Conservation (phyloP, 345 rosid genomes). For the Eucalyptus decipiens region DNA sequence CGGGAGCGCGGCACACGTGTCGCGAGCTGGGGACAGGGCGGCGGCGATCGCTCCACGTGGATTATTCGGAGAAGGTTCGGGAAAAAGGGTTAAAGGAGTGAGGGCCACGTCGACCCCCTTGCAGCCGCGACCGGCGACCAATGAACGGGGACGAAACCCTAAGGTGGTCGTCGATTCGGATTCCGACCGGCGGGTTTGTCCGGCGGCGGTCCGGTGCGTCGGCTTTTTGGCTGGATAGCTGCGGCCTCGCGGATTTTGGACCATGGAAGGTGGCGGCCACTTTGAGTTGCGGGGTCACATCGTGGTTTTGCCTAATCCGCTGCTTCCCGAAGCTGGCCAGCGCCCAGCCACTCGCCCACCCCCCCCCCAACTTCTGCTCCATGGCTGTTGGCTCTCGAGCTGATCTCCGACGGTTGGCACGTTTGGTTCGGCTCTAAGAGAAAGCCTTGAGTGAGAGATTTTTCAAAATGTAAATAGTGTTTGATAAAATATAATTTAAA, state of each 20-base stretch:
- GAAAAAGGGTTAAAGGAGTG: neutral
- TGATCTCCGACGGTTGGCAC: too few relatives aligned
- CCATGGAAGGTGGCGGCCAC: neutral
- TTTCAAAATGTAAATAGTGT: accelerated
- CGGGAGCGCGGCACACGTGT: constrained; percentile 3
- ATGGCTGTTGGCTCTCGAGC: neutral
- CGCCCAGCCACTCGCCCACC: neutral
- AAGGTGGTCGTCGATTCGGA: neutral
- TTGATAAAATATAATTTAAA: too few relatives aligned
- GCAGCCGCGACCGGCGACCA: neutral
- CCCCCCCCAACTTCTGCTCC: neutral
- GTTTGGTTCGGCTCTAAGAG: neutral
- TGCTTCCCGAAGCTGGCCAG: neutral
- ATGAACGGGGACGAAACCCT: neutral
- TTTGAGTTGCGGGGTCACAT: neutral
- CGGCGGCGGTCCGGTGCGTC: neutral
- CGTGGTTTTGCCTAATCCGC: neutral
- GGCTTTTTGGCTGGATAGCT: neutral
- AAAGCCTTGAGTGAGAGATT: neutral
- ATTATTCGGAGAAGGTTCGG: neutral
- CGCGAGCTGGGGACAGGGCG: neutral
- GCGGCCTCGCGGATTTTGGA: neutral
- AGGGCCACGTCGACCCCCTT: neutral
- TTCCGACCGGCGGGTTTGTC: neutral
- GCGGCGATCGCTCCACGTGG: constrained; percentile 4